Percentiles rank a stretch among this genome's conserved stretches.
Evolutionary conservation across 208 protist genomes (phyloP).

Genomic region (Crithidia expoeki): DNA sequence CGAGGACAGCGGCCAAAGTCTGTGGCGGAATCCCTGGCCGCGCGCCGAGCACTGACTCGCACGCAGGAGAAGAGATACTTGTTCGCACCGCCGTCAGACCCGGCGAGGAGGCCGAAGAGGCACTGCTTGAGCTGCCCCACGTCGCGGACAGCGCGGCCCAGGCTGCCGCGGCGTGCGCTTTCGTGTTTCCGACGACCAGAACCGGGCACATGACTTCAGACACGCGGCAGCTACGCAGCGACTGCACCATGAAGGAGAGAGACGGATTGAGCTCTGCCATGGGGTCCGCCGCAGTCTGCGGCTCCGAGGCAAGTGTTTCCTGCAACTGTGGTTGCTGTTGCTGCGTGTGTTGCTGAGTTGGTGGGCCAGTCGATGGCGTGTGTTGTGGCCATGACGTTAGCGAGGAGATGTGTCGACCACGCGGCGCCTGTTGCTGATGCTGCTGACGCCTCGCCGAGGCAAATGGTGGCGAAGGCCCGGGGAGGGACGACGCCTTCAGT

Average conservation of each 20-base stretch:
- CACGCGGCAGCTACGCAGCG: conserved; percentile 13
- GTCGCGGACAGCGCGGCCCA: conserved; percentile 14
- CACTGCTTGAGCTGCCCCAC: neutral
- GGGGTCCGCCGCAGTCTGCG: conserved; percentile 14
- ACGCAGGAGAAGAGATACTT: neutral
- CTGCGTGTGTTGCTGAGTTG: neutral
- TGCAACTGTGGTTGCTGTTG: conserved; percentile 6
- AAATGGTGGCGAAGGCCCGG: too few species aligned
- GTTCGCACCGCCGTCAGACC: conserved; percentile 1
- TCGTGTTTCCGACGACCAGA: conserved; percentile 17
- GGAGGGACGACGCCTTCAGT: neutral
- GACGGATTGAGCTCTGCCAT: conserved; percentile 26
- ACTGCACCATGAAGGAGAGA: conserved; percentile 28
- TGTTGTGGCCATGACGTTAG: conserved; percentile 2
- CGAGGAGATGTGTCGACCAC: neutral
- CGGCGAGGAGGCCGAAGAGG: neutral
- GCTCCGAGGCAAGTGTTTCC: neutral
- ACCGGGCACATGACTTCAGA: conserved; percentile 35
- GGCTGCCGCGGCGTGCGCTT: conserved; percentile 4
- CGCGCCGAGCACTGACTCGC: neutral
- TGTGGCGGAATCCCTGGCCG: neutral
- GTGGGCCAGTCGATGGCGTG: neutral
- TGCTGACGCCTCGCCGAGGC: too few species aligned
- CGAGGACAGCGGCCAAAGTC: neutral
- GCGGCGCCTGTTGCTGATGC: neutral